Conservation (phyloP, 441 rosid genomes). For the Arabidopsis hybrid region DNA sequence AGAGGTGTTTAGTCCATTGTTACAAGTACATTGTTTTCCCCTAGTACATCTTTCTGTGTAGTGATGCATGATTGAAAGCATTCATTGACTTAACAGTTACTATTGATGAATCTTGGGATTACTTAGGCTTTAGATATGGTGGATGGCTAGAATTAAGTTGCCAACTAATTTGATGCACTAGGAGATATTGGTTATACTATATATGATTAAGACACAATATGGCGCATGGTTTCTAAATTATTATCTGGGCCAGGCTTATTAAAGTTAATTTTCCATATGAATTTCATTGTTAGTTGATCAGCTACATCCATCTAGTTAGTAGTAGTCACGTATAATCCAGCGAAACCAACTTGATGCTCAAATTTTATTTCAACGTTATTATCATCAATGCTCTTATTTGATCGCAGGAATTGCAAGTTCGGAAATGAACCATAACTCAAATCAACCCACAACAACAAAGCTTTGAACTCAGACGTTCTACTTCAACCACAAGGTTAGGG, state of each 20-base stretch:
- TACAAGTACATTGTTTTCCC: constrained; percentile 29
- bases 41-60: too few species aligned
- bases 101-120: constrained; percentile 15
- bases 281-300: constrained; percentile 14
- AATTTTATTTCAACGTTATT: background rate
- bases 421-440: constrained; percentile 1
- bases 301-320: constrained; percentile 2
- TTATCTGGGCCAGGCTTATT: constrained; percentile 7
- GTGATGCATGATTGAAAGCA: background rate
- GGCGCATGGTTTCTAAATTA: constrained; percentile 29
- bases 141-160: constrained; percentile 27
- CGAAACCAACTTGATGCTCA: background rate
- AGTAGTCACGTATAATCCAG: background rate
- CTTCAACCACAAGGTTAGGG: constrained; percentile 54
- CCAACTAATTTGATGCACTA: constrained; percentile 35
- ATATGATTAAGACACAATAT: constrained; percentile 14
- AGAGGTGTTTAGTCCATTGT: constrained; percentile 49
- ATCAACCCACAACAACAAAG: constrained; percentile 33
- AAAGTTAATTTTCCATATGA: background rate
- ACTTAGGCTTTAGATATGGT: constrained; percentile 13
- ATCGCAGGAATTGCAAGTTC: background rate
- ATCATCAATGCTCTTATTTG: background rate
- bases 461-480: constrained; percentile 39
- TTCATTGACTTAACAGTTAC: background rate
- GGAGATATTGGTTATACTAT: constrained; percentile 12